These are phyloP conservation scores for Paramyrothecium sp. DNA, from an alignment of 2,329 filamentous ascomycete species.

Conservation along the genomic window DNA sequence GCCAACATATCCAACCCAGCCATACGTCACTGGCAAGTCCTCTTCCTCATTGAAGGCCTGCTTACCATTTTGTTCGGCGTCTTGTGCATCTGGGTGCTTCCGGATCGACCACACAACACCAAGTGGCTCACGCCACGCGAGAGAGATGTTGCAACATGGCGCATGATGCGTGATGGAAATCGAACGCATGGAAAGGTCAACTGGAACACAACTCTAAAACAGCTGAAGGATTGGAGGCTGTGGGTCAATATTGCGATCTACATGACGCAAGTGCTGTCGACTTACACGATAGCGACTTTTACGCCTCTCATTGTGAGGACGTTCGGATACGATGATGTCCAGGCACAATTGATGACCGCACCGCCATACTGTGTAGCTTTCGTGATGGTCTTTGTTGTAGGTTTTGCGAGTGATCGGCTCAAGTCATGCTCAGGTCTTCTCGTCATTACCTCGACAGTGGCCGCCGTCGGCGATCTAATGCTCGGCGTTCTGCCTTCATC, in stretches of 20 bases:
- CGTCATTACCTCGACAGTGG: constrained; percentile 6
- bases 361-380: constrained; percentile 13
- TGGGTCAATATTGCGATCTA: constrained; percentile 32
- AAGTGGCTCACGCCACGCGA: constrained; percentile 16
- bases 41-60: constrained; percentile 55
- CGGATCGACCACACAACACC: constrained; percentile 10
- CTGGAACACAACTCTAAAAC: constrained; percentile 25
- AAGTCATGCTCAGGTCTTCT: constrained; percentile 9
- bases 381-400: constrained; percentile 12
- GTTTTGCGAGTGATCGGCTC: constrained; percentile 11
- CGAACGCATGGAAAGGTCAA: constrained; percentile 5
- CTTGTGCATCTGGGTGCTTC: constrained; percentile 24
- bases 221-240: constrained; percentile 30
- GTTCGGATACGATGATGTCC: constrained; percentile 15
- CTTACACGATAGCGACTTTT: constrained; percentile 11
- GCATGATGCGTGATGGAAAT: constrained; percentile 6
- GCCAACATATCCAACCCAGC: constrained; percentile 32
- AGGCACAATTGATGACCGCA: constrained; percentile 15
- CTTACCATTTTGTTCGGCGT: constrained; percentile 28
- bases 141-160: constrained; percentile 9
- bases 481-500: background rate
- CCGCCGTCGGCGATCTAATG: constrained; percentile 1
- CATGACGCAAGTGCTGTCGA: constrained; percentile 17
- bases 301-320: constrained; percentile 17
- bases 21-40: constrained; percentile 51